These are phyloP conservation scores for Chamaenerion angustifolium DNA, from an alignment of 345 rosid species.

Conservation along the genomic window DNA sequence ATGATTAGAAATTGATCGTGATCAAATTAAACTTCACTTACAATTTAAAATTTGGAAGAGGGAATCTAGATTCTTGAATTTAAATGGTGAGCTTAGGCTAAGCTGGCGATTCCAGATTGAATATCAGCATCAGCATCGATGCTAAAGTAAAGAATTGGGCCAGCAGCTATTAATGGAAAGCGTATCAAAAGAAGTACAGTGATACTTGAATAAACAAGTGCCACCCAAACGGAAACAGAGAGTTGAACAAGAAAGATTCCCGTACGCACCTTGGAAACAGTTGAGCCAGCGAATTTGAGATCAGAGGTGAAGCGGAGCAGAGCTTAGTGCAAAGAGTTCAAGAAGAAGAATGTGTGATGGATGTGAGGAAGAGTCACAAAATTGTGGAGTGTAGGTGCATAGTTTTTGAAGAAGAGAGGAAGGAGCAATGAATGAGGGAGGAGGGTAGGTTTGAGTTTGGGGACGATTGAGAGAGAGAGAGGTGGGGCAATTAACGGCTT, in stretches of 20 bases:
- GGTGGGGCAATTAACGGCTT: conserved; percentile 2
- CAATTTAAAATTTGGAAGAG: too few species aligned
- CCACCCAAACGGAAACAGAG: too few species aligned
- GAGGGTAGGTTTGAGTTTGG: conserved; percentile 9
- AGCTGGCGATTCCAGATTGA: neutral
- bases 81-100: neutral
- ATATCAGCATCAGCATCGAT: conserved; percentile 2
- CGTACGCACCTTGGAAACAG: too few species aligned
- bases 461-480: neutral
- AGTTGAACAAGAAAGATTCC: too few species aligned
- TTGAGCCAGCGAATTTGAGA: too few species aligned
- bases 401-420: conserved; percentile 2
- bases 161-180: neutral
- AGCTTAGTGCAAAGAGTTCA: too few species aligned
- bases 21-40: too few species aligned
- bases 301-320: too few species aligned
- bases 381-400: conserved; percentile 1
- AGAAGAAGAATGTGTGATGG: too few species aligned
- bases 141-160: neutral
- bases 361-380: neutral
- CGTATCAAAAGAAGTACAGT: neutral
- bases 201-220: neutral
- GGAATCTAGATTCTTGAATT: neutral
- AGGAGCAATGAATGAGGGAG: conserved; percentile 3
- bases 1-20: too few species aligned